Conservation (phyloP, 2,329 filamentous ascomycete species). For the Fusarium penzigii region DNA sequence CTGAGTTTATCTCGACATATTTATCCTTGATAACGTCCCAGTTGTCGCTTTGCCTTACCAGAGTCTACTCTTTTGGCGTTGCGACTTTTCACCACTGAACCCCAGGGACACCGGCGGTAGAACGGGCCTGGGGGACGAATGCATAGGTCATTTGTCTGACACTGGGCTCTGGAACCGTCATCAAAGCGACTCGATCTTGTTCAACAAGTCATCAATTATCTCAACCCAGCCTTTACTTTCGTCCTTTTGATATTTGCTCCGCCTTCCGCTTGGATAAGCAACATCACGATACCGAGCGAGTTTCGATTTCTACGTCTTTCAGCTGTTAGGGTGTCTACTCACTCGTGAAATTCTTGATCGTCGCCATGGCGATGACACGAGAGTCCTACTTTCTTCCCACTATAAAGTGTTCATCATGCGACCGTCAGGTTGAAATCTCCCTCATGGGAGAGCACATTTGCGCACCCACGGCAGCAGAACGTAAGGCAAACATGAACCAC, state of each 20-base stretch:
- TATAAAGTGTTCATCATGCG: constrained; percentile 86
- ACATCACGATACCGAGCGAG: background rate
- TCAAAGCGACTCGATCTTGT: no score
- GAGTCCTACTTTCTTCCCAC: constrained; percentile 74
- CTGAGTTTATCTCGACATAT: no score
- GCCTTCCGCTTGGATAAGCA: background rate
- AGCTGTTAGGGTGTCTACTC: background rate
- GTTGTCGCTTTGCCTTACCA: constrained; percentile 1
- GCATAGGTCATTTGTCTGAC: constrained; percentile 9
- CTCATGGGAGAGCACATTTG: constrained; percentile 86
- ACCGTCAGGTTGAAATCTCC: constrained; percentile 76
- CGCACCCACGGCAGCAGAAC: constrained; percentile 49
- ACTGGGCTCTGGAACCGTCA: background rate
- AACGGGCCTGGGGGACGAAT: constrained; percentile 32
- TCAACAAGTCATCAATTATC: background rate
- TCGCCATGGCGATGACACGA: constrained; percentile 53
- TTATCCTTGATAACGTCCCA: background rate
- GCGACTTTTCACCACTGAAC: constrained; percentile 17
- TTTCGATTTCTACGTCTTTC: background rate
- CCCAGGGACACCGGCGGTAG: constrained; percentile 30
- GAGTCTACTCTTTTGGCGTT: constrained; percentile 12
- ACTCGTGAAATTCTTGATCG: background rate
- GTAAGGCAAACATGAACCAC: constrained; percentile 35
- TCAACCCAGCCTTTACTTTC: background rate
- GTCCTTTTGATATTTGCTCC: background rate